Base-by-base conservation (phyloP, 306 rosid genomes). In the Castanea crenata region DNA sequence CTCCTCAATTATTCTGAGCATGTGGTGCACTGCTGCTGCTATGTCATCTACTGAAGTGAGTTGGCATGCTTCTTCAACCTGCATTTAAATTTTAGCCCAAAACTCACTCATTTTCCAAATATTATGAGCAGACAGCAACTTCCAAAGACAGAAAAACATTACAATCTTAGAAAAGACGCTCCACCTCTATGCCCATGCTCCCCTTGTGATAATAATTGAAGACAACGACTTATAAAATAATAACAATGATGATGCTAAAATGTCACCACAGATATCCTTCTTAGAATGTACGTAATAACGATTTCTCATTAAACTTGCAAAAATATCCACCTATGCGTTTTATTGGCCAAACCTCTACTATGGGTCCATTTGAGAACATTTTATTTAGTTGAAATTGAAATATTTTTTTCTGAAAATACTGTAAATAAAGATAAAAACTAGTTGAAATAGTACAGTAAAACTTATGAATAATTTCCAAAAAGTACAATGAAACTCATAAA, bases 21-120 rank as follows among this genome's bases (percentile, higher is more conserved):
- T 82, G 79, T 91, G 88, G 74, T 93, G 93, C 76, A 88, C 88
- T 69, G 97, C 93, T 35, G 89, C 86, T 70, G 97, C 96, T 84
- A 93, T 90, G 79, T 89, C 97, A 63, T 93, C 96, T 19, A 87
- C 92, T 16, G 95, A 85, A 76, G 85, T 89, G 69, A 93, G 88
- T 81, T 81, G 89, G 79, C 94, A 91, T 70, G 89, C 97, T 84
- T 93, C 98, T 81, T 93, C 98, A 77, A 93, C 92, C 98, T 93
- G 85, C 78, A 90, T 46, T 46, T 19, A 16, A 14, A 73, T 58
- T 71, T 84, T 49, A 86, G 76, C 71, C 38, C 77, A 59, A 64
- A 52, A 31, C 25, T 56, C 78, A 19, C 62, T 49, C 5, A 46
- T 29, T 27, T 74, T 51, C 46, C 52, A 25, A 19, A 51, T 19